A percentile compares a stretch with the other conserved stretches of the same genome.
Evolutionary conservation across 257 asterid genomes (phyloP).

Genomic region (Cordia subcordata): DNA sequence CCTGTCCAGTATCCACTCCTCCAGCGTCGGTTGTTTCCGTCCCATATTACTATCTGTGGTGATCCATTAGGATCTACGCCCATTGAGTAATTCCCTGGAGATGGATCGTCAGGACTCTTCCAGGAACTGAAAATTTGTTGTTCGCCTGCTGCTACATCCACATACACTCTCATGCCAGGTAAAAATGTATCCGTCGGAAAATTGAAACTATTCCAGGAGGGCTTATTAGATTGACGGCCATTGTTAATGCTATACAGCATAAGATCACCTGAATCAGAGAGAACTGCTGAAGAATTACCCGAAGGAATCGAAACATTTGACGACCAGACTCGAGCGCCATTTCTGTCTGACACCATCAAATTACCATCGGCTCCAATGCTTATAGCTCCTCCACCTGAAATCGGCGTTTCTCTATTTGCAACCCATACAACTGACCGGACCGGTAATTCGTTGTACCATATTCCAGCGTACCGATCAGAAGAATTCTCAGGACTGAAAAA

Average conservation of each 20-base stretch:
- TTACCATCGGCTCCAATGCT: conserved; percentile 32
- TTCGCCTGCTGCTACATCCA: conserved; percentile 21
- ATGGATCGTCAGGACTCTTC: conserved; percentile 53
- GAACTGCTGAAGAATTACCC: conserved; percentile 33
- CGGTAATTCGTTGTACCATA: conserved; percentile 41
- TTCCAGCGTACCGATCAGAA: conserved; percentile 49
- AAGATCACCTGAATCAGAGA: conserved; percentile 47
- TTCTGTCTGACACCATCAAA: conserved; percentile 31
- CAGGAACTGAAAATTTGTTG: conserved; percentile 47
- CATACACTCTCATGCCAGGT: conserved; percentile 46
- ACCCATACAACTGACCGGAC: conserved; percentile 59
- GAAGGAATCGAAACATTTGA: conserved; percentile 24
- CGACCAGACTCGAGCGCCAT: conserved; percentile 34
- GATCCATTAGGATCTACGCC: conserved; percentile 66
- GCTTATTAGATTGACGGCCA: neutral
- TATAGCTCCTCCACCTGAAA: conserved; percentile 42
- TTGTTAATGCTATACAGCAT: conserved; percentile 6
- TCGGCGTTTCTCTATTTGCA: conserved; percentile 60
- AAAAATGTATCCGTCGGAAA: conserved; percentile 60
- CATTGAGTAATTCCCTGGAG: conserved; percentile 53
- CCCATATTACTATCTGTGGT: conserved; percentile 74
- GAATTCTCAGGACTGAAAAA: conserved; percentile 59
- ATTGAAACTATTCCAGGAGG: conserved; percentile 52
- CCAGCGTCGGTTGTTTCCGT: conserved; percentile 55
- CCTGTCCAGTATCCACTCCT: conserved; percentile 75